Percentiles rank a stretch among this genome's conserved stretches.
Conservation (phyloP, 2,329 filamentous ascomycete species). For the Ceratocystis colombiana region DNA sequence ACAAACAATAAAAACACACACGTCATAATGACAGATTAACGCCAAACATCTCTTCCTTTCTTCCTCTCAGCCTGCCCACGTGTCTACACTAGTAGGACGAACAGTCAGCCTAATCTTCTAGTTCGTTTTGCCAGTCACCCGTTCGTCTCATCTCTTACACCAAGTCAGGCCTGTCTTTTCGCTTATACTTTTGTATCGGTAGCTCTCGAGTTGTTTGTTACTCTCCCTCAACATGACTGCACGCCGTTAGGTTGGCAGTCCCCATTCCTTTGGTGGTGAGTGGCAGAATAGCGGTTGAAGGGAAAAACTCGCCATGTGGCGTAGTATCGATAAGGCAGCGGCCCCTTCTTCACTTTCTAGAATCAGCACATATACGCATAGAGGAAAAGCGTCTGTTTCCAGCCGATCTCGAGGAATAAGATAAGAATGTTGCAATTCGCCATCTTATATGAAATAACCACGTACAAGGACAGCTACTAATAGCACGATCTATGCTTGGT, state of each 20-base stretch:
- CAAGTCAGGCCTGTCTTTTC: background rate
- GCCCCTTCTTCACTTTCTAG: background rate
- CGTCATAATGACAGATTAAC: constrained; percentile 3
- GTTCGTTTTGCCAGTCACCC: background rate
- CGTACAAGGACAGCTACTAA: background rate
- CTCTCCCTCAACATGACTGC: too few relatives aligned
- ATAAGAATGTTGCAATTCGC: background rate
- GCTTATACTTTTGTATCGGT: too few relatives aligned
- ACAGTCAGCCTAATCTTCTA: background rate
- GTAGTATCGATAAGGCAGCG: background rate
- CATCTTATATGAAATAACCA: background rate
- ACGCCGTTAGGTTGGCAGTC: too few relatives aligned
- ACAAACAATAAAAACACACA: background rate
- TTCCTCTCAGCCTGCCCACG: background rate
- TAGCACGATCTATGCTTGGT: background rate
- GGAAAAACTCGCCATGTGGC: background rate
- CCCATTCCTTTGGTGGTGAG: too few relatives aligned
- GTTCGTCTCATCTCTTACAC: background rate
- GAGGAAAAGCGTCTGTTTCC: background rate
- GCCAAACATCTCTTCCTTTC: constrained; percentile 3
- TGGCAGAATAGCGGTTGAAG: background rate
- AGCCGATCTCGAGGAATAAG: background rate
- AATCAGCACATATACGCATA: background rate
- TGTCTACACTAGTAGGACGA: constrained; percentile 12
- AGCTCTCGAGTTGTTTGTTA: too few relatives aligned